phyloP scores from a whole-genome alignment of 495 filamentous ascomycete species.

The Recurvomyces mirabilis region DNA sequence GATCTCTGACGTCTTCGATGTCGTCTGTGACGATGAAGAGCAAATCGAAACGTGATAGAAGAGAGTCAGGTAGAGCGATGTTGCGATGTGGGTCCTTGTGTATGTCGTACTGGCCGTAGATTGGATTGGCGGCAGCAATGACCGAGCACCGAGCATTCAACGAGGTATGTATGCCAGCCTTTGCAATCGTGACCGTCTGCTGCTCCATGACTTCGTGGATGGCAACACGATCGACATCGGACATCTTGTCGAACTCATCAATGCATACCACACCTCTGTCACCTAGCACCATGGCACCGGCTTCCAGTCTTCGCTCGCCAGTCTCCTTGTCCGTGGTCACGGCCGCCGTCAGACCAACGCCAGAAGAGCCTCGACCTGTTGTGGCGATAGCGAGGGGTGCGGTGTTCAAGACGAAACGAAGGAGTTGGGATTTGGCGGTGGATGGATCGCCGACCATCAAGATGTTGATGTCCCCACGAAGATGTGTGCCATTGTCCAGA shows the following conservation, averaged over 20 bases:
- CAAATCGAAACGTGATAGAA: slow-evolving; percentile 97
- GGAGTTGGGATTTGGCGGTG: slow-evolving; percentile 93
- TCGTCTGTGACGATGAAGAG: slow-evolving; percentile 97
- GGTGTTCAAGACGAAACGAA: slow-evolving; percentile 96
- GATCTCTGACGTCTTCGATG: slow-evolving; percentile 83
- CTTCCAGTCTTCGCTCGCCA: slow-evolving; percentile 86
- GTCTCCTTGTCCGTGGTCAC: slow-evolving; percentile 97
- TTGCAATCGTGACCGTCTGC: slow-evolving; percentile 97
- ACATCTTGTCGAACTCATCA: slow-evolving; percentile 99
- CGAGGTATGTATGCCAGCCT: slow-evolving; percentile 96
- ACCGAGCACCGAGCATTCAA: slow-evolving; percentile 96
- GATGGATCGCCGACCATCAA: slow-evolving; percentile 99
- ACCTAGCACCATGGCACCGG: slow-evolving; percentile 96
- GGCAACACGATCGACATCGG: slow-evolving; percentile 90
- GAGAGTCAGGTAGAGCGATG: slow-evolving; percentile 92
- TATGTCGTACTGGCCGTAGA: slow-evolving; percentile 95
- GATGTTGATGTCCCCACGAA: slow-evolving; percentile 98
- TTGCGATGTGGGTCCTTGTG: slow-evolving; percentile 98
- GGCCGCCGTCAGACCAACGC: slow-evolving; percentile 94
- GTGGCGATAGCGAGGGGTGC: slow-evolving; percentile 95
- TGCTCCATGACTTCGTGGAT: slow-evolving; percentile 99
- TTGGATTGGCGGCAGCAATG: slow-evolving; percentile 91
- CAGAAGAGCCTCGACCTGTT: slow-evolving; percentile 92
- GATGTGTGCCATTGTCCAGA: slow-evolving; percentile 91
- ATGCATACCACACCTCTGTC: slow-evolving; percentile 98